A percentile compares a stretch with the other conserved stretches of the same genome.
phyloP scores from a whole-genome alignment of 768 basidiomycete genomes.

The Suillus tomentosus region DNA sequence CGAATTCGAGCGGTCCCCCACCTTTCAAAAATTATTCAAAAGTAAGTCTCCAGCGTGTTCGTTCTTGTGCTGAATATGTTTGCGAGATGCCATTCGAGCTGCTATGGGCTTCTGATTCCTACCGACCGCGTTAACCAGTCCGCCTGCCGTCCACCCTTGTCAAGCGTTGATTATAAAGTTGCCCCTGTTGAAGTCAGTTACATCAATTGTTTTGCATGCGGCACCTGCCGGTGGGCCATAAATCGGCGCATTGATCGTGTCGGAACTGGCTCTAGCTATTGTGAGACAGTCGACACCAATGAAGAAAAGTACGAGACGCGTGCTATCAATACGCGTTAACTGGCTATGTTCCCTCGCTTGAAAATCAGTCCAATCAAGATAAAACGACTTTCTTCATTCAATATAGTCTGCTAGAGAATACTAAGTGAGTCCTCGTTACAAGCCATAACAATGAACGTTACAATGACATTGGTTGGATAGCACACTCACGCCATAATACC shows the following conservation, averaged over 20 bases:
- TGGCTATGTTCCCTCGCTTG: not conserved
- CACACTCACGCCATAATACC: slow-evolving; percentile 64
- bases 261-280: not conserved
- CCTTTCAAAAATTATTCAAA: not conserved
- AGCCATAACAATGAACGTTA: not conserved
- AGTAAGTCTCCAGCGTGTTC: not conserved
- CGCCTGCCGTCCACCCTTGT: too few relatives aligned
- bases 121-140: not conserved
- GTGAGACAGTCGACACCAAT: not conserved
- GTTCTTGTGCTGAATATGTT: not conserved
- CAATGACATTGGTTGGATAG: not conserved
- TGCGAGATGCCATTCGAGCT: not conserved
- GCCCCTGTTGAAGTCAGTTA: not conserved
- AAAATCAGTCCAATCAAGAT: not conserved
- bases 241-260: not conserved
- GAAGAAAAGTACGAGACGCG: not conserved
- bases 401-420: not conserved
- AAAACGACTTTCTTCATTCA: not conserved
- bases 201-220: not conserved
- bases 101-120: not conserved
- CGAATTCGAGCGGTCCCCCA: not conserved
- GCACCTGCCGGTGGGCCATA: not conserved
- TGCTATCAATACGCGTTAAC: not conserved
- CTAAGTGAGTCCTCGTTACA: not conserved
- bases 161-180: too few relatives aligned